These are phyloP conservation scores for Exophiala viscosa DNA, from an alignment of 2,329 filamentous ascomycete genomes.

Conservation along the genomic window DNA sequence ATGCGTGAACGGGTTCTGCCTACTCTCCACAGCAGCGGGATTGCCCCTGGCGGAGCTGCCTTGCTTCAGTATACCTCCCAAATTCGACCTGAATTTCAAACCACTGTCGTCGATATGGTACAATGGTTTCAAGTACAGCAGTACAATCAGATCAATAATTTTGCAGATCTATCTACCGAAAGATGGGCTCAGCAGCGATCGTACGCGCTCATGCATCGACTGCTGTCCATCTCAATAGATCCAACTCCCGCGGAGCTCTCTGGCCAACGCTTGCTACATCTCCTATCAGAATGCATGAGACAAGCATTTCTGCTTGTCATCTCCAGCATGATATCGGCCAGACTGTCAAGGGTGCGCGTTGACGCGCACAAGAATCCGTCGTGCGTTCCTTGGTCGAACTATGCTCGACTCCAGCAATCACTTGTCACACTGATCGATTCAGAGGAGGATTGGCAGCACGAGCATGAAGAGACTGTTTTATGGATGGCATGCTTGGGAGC, in stretches of 20 bases:
- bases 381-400: slow-evolving; percentile 4
- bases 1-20: slow-evolving; percentile 8
- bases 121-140: slow-evolving; percentile 20
- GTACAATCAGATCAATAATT: slow-evolving; percentile 8
- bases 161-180: not conserved
- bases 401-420: slow-evolving; percentile 2
- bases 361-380: slow-evolving; percentile 1
- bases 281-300: slow-evolving; percentile 11
- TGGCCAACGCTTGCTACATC: not conserved
- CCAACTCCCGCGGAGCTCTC: not conserved
- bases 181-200: slow-evolving; percentile 9
- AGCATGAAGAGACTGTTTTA: slow-evolving; percentile 12
- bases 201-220: slow-evolving; percentile 13
- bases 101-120: slow-evolving; percentile 9
- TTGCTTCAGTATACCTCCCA: slow-evolving; percentile 3
- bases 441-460: slow-evolving; percentile 2
- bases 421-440: not conserved
- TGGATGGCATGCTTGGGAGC: slow-evolving; percentile 16
- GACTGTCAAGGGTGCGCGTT: not conserved
- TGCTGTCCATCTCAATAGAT: slow-evolving; percentile 4
- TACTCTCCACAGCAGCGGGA: slow-evolving; percentile 4
- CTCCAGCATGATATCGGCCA: slow-evolving; percentile 1
- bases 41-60: slow-evolving; percentile 9
- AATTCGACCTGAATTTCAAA: not conserved
- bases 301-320: slow-evolving; percentile 15